Evolutionary conservation across 75 land plant species (phyloP), one percentile per base, ranked within the genome.

Genomic region (Pinus tabuliformis): DNA sequence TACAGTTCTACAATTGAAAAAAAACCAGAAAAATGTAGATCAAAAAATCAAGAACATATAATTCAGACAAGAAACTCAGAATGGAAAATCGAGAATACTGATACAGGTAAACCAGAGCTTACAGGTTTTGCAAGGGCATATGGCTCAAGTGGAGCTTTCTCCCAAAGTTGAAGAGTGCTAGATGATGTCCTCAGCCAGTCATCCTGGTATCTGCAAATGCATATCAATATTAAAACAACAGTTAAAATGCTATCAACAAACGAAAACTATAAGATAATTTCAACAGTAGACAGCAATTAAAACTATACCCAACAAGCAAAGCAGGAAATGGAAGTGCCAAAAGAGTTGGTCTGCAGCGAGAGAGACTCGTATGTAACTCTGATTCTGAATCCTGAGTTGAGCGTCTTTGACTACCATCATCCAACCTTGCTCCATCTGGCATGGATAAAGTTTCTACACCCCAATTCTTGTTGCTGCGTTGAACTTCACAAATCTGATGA

Each of bases 81-180:
- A 24, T 37, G 77, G 73, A 13, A 18, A 61, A 39, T 33, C 28
- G 16, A 39, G 73, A 73, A 66, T 72, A 77, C 74, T 68, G 28
- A 64, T 21, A 18, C 22, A 39, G 39, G 71, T 37, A 66, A 3
- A n/a, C 15, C 49, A 30, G 58, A 73, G 45, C 79, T 90, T 90
- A 97, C 99, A 75, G 87, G 88, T 79, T 97, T 97, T n/a, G 88
- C 88, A 68, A 58, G 76, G 52, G 98, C 98, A 88, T 97, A 97
- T 56, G 99, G 99, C 71, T 97, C 99, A 73, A 97, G 81, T 76
- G 99, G 98, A 72, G 98, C 99, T 71, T 97, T 97, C 58, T 97
- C 99, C 99, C 99, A 97, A 9, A 86, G 76, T 68, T 88, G 95
- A 16, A 97, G 70, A 36, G 91, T 81, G 75, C 77, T 93, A 12